Evolutionary conservation across 208 protist genomes (phyloP), one percentile per base, ranked within the genome.

Genomic region (Endotrypanum monterogeii): DNA sequence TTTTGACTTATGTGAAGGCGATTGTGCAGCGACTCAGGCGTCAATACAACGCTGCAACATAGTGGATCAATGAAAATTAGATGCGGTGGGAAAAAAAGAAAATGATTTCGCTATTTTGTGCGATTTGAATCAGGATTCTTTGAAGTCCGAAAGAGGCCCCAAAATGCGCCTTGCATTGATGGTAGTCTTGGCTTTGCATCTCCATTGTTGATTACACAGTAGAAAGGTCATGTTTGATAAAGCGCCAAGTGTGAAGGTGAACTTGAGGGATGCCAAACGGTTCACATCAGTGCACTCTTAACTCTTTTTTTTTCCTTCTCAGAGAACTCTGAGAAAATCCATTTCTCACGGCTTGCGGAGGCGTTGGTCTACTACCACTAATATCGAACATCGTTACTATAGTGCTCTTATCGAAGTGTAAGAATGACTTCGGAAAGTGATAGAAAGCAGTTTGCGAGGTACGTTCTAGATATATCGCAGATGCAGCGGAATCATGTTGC

Each of bases 401-500:
- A 67, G 35, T 32, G 37, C 46, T 65, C 9, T 37, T 65, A 48
- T 39, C 28, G 25, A 48, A 7, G 35, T 48, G 6, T 37, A 48
- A 65, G 37, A 46, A 94, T 91, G 87, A 25, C 80, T 25, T 32
- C 23, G 0, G 80, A 90, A 44, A 67, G 76, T 48, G 73, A 88
- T 51, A 69, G 67, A 20, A 67, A 84, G 72, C 76, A 83, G 56
- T 97, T 97, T 83, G 82, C 85, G 5, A 56, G 84, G 30, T 96
- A 95, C 72, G 85, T 97, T 54, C 48, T 71, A 25, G 93, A 97
- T 56, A 94, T 97, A 65, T 89, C 85, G 12, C 75, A 79, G 48
- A 73, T 89, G 5, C 91, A 97, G 71, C 80, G 93, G 1, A 79
- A 89, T 68, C 80, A 90, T 71, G 71, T 97, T 37, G 85, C 90